A percentile compares a stretch with the other conserved stretches of the same genome.
phyloP scores from a whole-genome alignment of 768 basidiomycete genomes.

The Porpolomopsis calyptriformis region DNA sequence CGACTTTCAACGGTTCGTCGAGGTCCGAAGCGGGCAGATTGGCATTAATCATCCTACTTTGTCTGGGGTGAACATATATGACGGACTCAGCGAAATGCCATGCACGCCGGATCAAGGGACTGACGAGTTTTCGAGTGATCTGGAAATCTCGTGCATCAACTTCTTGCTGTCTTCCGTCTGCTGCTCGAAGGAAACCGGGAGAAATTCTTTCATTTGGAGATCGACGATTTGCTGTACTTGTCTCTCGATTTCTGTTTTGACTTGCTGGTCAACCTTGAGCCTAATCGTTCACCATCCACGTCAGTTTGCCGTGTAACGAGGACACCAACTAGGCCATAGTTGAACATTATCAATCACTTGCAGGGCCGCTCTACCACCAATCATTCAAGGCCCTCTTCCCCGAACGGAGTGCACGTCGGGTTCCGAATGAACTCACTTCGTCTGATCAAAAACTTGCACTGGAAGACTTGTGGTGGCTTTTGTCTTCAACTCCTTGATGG shows the following conservation, averaged over 20 bases:
- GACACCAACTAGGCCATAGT: background rate
- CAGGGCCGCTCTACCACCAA: too few relatives aligned
- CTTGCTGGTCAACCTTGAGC: background rate
- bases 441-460: background rate
- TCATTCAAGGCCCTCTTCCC: too few relatives aligned
- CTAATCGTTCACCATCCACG: background rate
- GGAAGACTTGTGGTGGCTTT: background rate
- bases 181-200: conserved; percentile 36
- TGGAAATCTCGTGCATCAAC: conserved; percentile 33
- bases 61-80: conserved; percentile 25
- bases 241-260: conserved; percentile 24
- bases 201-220: conserved; percentile 34
- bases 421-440: too few relatives aligned
- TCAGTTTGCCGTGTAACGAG: background rate
- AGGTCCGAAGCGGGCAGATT: conserved; percentile 28
- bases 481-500: conserved; percentile 31
- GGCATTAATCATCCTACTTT: conserved; percentile 41
- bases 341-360: background rate
- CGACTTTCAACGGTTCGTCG: conserved; percentile 33
- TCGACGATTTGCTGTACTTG: conserved; percentile 38
- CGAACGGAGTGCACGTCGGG: too few relatives aligned
- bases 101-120: conserved; percentile 14
- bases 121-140: conserved; percentile 45
- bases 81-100: background rate
- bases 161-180: conserved; percentile 34